Conservation (phyloP, 208 protist species). For the Trypanosoma cruzi region DNA sequence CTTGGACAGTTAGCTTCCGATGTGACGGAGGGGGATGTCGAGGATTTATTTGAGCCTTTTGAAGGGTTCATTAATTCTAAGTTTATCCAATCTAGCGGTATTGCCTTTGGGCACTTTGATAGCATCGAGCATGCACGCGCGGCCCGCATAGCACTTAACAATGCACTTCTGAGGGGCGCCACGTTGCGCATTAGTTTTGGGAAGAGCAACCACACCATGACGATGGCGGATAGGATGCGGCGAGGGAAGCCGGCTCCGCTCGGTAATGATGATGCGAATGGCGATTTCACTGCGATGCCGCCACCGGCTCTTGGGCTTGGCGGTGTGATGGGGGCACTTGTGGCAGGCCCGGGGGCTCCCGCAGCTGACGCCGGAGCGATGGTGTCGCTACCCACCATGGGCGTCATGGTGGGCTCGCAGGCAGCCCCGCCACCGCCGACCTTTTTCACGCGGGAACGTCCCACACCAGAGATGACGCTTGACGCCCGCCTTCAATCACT, state of each 20-base stretch:
- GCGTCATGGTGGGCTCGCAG: constrained; percentile 26
- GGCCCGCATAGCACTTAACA: constrained; percentile 59
- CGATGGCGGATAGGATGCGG: constrained; percentile 64
- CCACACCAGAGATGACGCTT: constrained; percentile 62
- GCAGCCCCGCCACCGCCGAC: constrained; percentile 17
- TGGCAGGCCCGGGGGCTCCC: constrained; percentile 29
- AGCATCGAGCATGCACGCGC: constrained; percentile 58
- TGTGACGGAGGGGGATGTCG: constrained; percentile 63
- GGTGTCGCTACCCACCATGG: constrained; percentile 61
- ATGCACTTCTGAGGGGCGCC: constrained; percentile 55
- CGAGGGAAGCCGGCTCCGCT: constrained; percentile 17
- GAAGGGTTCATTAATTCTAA: constrained; percentile 89
- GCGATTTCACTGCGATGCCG: not conserved
- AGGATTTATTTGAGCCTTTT: constrained; percentile 65
- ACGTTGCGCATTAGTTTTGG: constrained; percentile 83
- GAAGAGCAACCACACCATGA: constrained; percentile 78
- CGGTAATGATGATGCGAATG: constrained; percentile 2
- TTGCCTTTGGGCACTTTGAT: constrained; percentile 89
- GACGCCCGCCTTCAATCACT: constrained; percentile 74
- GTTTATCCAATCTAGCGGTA: constrained; percentile 58
- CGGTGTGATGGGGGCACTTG: constrained; percentile 36
- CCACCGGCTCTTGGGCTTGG: constrained; percentile 18
- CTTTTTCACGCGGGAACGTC: constrained; percentile 55
- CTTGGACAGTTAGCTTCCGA: constrained; percentile 76
- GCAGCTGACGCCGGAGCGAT: constrained; percentile 27